Base-by-base conservation (phyloP, 2,329 filamentous ascomycete genomes). In the Didymella pomorum region DNA sequence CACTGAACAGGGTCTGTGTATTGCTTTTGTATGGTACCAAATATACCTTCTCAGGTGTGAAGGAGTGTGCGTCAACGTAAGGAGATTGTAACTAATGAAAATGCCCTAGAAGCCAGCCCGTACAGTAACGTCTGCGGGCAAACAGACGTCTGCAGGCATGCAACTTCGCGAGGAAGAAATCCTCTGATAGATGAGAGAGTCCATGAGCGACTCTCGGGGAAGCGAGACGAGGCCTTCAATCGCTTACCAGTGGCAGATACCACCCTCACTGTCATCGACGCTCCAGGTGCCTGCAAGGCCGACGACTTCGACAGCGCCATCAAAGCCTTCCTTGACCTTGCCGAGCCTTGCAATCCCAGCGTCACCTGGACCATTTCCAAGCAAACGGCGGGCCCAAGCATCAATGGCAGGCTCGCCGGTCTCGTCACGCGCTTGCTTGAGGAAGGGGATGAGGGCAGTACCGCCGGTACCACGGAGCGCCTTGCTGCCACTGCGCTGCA, bases 401-500 rank as follows among this genome's bases (percentile, higher is more conserved):
- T 88, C 86, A 47, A 98, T 89, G 1, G 93, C 92, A 1, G 93
- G 92, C 76, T 98, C 94, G 16, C 92, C 91, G 0, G 95, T 99
- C 82, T 99, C 95, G 71, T 99, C 93, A 26, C 95, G 85, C 4
- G 95, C 95, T 79, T 99, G 95, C 79, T 98, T 97, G 61, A 99
- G 81, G 78, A 99, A 99, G 0, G 94, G 92, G 55, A 99, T 97
- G 56, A 99, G 81, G 0, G 93, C 91, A 0, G 95, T 98, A 16
- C 95, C 95, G 14, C 95, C 95, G 0, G 95, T 99, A 2, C 95
- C 95, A 43, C 90, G 91, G 26, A 97, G 84, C 49, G 89, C 89
- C 85, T 76, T 68, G 75, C 60, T 73, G 44, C 68, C 67, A 62
- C 63, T 71, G 80, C 79, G 61, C 23, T 67, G 61, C n/a, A 73